Evolutionary conservation across 768 basidiomycete species (phyloP).

Genomic region (Naganishia vishniacii): DNA sequence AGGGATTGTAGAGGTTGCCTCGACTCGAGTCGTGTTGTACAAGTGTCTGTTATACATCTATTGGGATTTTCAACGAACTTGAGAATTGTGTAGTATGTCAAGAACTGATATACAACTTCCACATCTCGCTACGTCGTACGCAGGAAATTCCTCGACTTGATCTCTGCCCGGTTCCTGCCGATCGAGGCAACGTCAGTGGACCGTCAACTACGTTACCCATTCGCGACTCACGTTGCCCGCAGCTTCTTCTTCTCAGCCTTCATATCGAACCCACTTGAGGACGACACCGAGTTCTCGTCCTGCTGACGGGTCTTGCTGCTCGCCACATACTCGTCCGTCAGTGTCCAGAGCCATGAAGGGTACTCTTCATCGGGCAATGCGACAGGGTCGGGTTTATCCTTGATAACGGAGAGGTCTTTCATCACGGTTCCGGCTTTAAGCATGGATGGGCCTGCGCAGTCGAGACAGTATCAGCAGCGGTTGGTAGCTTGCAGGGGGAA

Average conservation of each 20-base stretch:
- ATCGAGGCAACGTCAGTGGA: neutral
- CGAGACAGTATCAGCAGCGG: conserved; percentile 9
- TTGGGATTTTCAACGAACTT: no score
- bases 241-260: conserved; percentile 41
- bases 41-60: no score
- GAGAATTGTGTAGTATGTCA: no score
- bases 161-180: conserved; percentile 54
- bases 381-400: conserved; percentile 69
- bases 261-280: conserved; percentile 29
- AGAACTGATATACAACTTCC: no score
- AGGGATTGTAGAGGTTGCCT: conserved; percentile 7
- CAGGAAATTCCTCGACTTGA: conserved; percentile 82
- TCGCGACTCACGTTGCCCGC: conserved; percentile 37
- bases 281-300: conserved; percentile 19
- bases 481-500: neutral
- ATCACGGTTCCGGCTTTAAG: conserved; percentile 62
- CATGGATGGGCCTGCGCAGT: conserved; percentile 27
- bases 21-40: no score
- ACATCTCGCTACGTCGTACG: conserved; percentile 56
- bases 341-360: conserved; percentile 81
- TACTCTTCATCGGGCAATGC: conserved; percentile 77
- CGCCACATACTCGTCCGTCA: conserved; percentile 52
- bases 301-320: conserved; percentile 24
- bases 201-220: neutral
- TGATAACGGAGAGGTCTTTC: conserved; percentile 75